These are phyloP conservation scores for Babesia bigemina DNA, from an alignment of 169 alveolate species.

Conservation along the genomic window DNA sequence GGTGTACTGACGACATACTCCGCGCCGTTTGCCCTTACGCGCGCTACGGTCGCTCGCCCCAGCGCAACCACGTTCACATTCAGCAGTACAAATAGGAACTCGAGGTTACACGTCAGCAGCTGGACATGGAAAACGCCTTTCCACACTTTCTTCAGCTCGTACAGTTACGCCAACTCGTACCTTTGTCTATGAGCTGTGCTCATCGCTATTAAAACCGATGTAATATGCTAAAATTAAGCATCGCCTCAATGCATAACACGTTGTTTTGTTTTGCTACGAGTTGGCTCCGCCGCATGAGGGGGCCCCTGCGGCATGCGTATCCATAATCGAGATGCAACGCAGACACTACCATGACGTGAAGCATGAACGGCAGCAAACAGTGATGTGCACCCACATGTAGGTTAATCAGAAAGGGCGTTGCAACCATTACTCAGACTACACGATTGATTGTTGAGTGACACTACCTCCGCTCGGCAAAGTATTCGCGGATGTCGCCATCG, in stretches of 20 bases:
- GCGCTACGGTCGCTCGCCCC: background rate
- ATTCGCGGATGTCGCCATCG: constrained; percentile 10
- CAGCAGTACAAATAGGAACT: background rate
- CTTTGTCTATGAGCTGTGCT: background rate
- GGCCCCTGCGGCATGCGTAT: background rate
- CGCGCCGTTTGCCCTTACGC: background rate
- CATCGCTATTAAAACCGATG: background rate
- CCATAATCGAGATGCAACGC: background rate
- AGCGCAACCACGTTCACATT: background rate
- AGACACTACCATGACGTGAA: too few relatives aligned
- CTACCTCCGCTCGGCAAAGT: background rate
- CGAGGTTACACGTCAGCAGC: constrained; percentile 25
- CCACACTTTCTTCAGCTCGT: constrained; percentile 31
- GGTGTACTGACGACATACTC: background rate
- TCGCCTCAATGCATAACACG: background rate
- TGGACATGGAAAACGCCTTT: constrained; percentile 21
- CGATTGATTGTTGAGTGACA: background rate
- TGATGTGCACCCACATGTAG: background rate
- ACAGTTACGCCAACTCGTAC: constrained; percentile 45
- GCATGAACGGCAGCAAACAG: too few relatives aligned
- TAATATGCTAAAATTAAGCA: too few relatives aligned
- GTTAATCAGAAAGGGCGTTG: too few relatives aligned
- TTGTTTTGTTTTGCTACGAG: background rate
- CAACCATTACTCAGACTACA: background rate
- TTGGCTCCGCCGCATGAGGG: background rate